These are phyloP conservation scores for Cladosporium phlei DNA, from an alignment of 2,329 filamentous ascomycete species.

Conservation along the genomic window DNA sequence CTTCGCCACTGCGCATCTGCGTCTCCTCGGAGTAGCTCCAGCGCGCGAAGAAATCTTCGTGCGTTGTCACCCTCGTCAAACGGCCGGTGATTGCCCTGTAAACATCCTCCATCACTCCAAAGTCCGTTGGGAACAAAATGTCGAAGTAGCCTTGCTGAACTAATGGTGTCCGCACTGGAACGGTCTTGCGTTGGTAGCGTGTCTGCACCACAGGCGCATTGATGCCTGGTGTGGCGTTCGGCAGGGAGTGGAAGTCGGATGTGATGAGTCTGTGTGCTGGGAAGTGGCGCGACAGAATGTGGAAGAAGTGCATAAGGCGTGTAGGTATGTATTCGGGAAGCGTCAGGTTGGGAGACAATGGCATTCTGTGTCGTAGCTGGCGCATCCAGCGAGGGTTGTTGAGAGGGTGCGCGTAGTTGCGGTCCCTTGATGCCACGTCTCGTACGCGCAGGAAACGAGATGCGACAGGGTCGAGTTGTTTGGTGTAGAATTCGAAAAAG, in stretches of 20 bases:
- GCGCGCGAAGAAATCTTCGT: slow-evolving; percentile 83
- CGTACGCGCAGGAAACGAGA: slow-evolving; percentile 80
- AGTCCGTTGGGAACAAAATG: slow-evolving; percentile 96
- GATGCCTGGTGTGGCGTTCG: slow-evolving; percentile 74
- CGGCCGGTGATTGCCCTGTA: slow-evolving; percentile 92
- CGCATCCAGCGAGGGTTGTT: slow-evolving; percentile 52
- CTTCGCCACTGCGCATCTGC: slow-evolving; percentile 83
- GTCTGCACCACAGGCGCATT: slow-evolving; percentile 97
- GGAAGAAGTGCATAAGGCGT: slow-evolving; percentile 92
- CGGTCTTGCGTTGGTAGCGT: slow-evolving; percentile 76
- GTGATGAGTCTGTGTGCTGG: slow-evolving; percentile 83
- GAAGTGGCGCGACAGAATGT: slow-evolving; percentile 81
- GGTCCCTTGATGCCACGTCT: slow-evolving; percentile 61
- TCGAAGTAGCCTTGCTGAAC: slow-evolving; percentile 99
- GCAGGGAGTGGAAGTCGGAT: slow-evolving; percentile 83
- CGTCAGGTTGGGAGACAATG: slow-evolving; percentile 71
- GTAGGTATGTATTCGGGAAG: slow-evolving; percentile 91
- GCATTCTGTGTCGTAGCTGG: slow-evolving; percentile 58
- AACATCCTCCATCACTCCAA: slow-evolving; percentile 81
- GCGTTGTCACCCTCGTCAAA: slow-evolving; percentile 75
- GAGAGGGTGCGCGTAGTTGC: slow-evolving; percentile 59
- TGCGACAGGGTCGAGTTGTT: slow-evolving; percentile 73
- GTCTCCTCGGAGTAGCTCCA: slow-evolving; percentile 93
- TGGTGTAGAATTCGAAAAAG: slow-evolving; percentile 90
- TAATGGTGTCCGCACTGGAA: slow-evolving; percentile 84